Base-by-base conservation (phyloP, 192 early-diverging fungal genomes). In the Coemansia sp. region DNA sequence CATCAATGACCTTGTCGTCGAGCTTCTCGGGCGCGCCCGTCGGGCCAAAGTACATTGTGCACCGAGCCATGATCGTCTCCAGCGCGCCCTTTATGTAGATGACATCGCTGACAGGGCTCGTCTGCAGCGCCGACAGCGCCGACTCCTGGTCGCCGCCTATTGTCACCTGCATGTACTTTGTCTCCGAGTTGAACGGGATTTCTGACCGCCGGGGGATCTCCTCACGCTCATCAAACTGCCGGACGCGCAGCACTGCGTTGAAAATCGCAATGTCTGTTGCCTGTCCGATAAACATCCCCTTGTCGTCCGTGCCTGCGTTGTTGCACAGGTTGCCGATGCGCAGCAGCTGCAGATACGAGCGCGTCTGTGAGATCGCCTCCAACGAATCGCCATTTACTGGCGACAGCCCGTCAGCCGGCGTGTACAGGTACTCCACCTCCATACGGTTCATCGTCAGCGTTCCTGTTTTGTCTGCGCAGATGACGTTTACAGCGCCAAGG, bases 401-500 rank as follows among this genome's bases (percentile, higher is more conserved):
- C 44, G 22, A 36, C 19, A 69, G 59, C 11, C 63, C 76, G 59
- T 59, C 58, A 3, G 68, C 53, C 6, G 67, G 44, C 5, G 91
- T 87, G 56, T 87, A 94, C 6, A 91, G 46, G 25, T 87, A 85
- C 35, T 85, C 87, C 22, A 92, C 85, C 11, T 93, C 89, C 95
- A 96, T 95, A 59, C 86, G 82, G 76, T 96, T 96, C 67, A 90
- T 78, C 3, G 95, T 98, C 55, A 98, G 61, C 2, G 95, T 98
- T 19, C 92, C 85, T 26, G 95, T 96, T 73, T 98, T 98, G 66
- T 98, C 95, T 1, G 86, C 87, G 70, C 95, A 98, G 26, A 98
- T 82, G 12, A 94, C 90, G 55, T 88, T 94, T 25, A 98, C 93
- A 8, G 89, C 90, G 2, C 93, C 92, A 7, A 98, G 67, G 13